A percentile compares a stretch with the other conserved stretches of the same genome.
phyloP scores from a whole-genome alignment of 305 asterid species.

The Striga hermonthica region DNA sequence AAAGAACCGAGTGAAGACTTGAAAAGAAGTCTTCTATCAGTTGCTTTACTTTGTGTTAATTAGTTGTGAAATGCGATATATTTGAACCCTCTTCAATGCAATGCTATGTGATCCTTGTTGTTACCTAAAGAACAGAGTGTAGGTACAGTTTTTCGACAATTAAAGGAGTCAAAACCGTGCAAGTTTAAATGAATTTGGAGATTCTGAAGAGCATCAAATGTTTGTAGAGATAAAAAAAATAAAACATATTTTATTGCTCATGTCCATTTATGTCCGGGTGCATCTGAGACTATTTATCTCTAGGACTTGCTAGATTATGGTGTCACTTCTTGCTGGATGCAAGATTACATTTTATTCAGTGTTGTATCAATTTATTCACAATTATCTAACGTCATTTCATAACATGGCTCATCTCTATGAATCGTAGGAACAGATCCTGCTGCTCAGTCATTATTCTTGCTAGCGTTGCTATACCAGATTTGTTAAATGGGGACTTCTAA shows the following conservation, averaged over 20 bases:
- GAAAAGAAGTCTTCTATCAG: not conserved
- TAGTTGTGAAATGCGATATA: not conserved
- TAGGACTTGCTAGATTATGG: not conserved
- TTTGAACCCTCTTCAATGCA: not conserved
- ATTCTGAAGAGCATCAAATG: not conserved
- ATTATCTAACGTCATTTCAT: not conserved
- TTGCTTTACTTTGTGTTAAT: constrained; percentile 1
- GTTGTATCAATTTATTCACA: constrained; percentile 1
- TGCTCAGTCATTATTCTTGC: not conserved
- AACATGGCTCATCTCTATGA: not conserved
- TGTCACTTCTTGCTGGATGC: not conserved
- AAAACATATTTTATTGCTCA: not conserved
- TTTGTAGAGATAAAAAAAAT: not conserved
- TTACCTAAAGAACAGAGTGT: not conserved
- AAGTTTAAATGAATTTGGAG: not conserved
- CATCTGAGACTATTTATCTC: not conserved
- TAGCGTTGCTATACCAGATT: not conserved
- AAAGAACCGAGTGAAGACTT: not conserved
- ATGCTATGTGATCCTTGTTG: constrained; percentile 4
- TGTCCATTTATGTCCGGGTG: not conserved
- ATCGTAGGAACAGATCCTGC: not conserved
- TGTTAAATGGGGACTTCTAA: not conserved
- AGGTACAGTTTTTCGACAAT: not conserved
- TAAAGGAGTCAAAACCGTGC: not conserved
- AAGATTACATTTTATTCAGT: not conserved